A percentile compares a stretch with the other conserved stretches of the same genome.
Conservation (phyloP, 345 rosid genomes). For the Luvunga scandens region DNA sequence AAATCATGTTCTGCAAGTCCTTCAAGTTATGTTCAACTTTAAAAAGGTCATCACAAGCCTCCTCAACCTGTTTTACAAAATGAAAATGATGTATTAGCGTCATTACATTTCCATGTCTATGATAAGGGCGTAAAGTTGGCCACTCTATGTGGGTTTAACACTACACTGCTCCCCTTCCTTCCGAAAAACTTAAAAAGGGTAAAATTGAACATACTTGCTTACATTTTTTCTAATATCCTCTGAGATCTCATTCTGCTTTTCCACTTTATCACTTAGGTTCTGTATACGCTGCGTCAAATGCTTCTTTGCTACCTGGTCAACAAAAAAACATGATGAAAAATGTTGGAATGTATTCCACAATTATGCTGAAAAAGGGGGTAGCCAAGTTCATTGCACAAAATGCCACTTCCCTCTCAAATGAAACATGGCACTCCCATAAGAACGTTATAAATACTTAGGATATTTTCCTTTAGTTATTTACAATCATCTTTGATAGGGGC, state of each 20-base stretch:
- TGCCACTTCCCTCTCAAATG: neutral
- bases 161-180: neutral
- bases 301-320: conserved; percentile 70
- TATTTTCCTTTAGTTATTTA: neutral
- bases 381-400: neutral
- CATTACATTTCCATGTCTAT: neutral
- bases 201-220: conserved; percentile 3
- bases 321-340: conserved; percentile 12
- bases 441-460: neutral
- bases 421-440: neutral
- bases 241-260: conserved; percentile 68
- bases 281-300: conserved; percentile 80
- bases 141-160: neutral
- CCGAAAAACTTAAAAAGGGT: neutral
- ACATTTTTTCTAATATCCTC: conserved; percentile 66
- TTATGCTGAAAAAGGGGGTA: neutral
- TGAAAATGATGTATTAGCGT: neutral
- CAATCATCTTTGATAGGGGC: neutral
- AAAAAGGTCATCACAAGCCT: conserved; percentile 54
- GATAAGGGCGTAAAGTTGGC: neutral
- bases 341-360: neutral
- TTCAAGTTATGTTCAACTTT: conserved; percentile 60
- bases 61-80: conserved; percentile 54
- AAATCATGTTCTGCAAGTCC: conserved; percentile 57
- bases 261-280: conserved; percentile 77